Evolutionary conservation across 495 filamentous ascomycete species (phyloP), one percentile per base, ranked within the genome.

Genomic region (Hapsidospora chrysogenum): DNA sequence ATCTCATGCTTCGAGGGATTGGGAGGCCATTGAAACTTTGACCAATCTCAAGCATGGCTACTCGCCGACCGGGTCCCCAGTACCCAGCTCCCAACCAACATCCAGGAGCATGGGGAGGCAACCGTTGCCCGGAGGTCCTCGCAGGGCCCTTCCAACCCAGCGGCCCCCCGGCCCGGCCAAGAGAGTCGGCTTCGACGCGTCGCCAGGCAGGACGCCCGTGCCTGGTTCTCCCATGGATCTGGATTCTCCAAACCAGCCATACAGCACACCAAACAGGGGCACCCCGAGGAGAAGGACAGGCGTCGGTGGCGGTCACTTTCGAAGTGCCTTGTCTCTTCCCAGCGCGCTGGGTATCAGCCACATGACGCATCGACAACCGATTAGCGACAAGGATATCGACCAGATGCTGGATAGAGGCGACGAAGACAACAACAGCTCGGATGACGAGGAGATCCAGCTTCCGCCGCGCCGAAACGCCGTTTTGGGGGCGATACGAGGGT

Each of bases 21-120:
- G 85, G 45, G 84, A 89, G 43, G 84, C 83, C n/a, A 75, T 92
- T 16, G 84, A 92, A 46, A 80, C 79, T 0, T 57, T 92, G 17
- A 68, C 67, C 39, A 60, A 66, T 43, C 52, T 72, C 31, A 64
- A 64, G 33, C 65, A 65, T 27, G 38, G 56, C 4, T 68, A 68
- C 35, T 51, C 53, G 3, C 43, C 56, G 4, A 17, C 33, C 8
- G 33, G 20, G 5, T 36, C 33, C n/a, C 33, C 33, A 11, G n/a
- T 13, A 9, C 33, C 33, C 22, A 21, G 25, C 6, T 42, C 51
- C 4, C 51, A 61, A 11, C 49, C 60, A 11, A 41, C 48, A 2
- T 30, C 51, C 3, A 41, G 50, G 13, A n/a, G 10, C 17, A 32
- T 40, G 16, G 9, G 33, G 2, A 30, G 35, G 11, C 37, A 47